Base-by-base conservation (phyloP, 2,329 filamentous ascomycete genomes). In the Colletotrichum sp. region DNA sequence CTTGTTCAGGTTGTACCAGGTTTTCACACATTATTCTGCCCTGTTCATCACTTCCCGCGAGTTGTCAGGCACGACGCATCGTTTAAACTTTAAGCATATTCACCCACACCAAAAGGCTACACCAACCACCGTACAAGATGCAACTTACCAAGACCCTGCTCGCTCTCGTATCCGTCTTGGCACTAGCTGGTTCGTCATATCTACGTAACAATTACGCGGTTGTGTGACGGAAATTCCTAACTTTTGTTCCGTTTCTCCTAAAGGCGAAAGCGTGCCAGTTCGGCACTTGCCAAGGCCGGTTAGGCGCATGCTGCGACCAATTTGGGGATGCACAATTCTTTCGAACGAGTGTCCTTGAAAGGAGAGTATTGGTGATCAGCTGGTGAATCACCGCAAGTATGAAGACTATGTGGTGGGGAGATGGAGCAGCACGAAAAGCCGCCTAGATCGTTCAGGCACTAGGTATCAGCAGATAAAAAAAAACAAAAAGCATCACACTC, bases 11-110 rank as follows among this genome's bases (percentile, higher is more conserved):
- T 6, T 51, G 11, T 51, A 4, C 43, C 21, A 47, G n/a, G 43
- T 51, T n/a, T 21, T 51, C 43, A 51, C 6, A 51, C 12, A 61
- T 36, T 31, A 51, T 43, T 54, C 24, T 18, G 63, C 47, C 15
- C 47, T 31, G 47, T 34, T 33, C 29, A 13, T 55, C 31, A 18
- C 27, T 33, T 16, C 15, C 63, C n/a, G 34, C 47, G 63, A 55
- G 33, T 66, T 47, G 63, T 66, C 47, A 16, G 47, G n/a, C 27
- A 55, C 29, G 29, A 24, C 24, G 11, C 24, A 27, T 13, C 21
- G 24, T 9, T 54, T 51, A 55, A 55, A 36, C 63, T 66, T 66
- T 55, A 36, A 66, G 43, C 63, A 24, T n/a, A 66, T 55, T 51
- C 27, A 24, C 13, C 21, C 31, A 8, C 27, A 11, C 8, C 43